Base-by-base conservation (phyloP, 1,284 basidiomycete species). In the Austroboletus novae-zelandiae region DNA sequence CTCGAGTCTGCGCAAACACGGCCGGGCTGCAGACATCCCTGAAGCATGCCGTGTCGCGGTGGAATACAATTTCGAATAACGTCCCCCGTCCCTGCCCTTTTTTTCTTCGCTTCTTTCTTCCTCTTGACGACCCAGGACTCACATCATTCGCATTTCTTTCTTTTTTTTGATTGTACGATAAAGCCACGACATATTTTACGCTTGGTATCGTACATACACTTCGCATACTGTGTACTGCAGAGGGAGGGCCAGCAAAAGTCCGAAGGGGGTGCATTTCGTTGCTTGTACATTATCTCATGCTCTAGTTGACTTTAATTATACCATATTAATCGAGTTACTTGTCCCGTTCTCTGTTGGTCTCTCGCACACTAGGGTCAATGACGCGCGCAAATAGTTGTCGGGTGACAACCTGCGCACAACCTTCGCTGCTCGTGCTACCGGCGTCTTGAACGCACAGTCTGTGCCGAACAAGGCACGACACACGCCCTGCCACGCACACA, bases 11-110 rank as follows among this genome's bases (percentile, higher is more conserved):
- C 74, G 74, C 48, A 76, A 76, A 53, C 86, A 89, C 60, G 85
- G 80, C 20, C 70, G 64, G 37, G 71, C 74, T 40, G 70, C 74
- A 11, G 67, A 73, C 43, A 71, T 74, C 27, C 79, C 77, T 60
- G 84, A 87, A 60, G 86, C 86, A 9, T 89, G 86, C 62, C 78
- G 77, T 52, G 76, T 76, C 47, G 86, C 86, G 23, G 85, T 88
- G 57, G 79, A 82, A 57, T 89, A 89, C 66, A 78, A 79, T 32
- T 79, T 86, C 55, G 86, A 88, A 62, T 80, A 67, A 75, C 62
- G 35, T 27, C 31, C 25, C 30, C 20, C 20, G 20, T 23, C 20
- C 20, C 20, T 39, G 30, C 42, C 9, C 42, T 20, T 27, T 1
- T 5, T 20, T 50, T 29, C 11, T 43, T 18, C 17, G 11, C 17